Base-by-base conservation (phyloP, 1,139 yeast genomes). In the Debaryomyces singareniensis region DNA sequence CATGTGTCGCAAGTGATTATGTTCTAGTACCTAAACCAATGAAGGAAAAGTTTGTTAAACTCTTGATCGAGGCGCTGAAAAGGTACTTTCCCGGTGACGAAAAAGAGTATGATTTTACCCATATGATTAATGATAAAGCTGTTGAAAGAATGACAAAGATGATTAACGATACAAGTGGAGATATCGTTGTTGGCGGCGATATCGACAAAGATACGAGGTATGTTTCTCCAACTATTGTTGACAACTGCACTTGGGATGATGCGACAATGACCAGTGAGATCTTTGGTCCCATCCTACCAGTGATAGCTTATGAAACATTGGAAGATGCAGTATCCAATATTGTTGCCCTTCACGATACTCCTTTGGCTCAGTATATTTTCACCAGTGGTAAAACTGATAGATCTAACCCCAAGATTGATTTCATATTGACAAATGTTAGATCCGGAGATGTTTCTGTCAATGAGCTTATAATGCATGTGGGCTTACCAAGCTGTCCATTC, bases 1-100 rank as follows among this genome's bases (percentile, higher is more conserved):
- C 93, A 2, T 87, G 96, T 62, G 85, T 86, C 26, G 85, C 94
- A 2, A 82, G 87, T 6, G 97, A 89, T 55, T 89, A 86, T 46
- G 61, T 82, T 5, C 49, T 86, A 30, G 80, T 79, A 14, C 87
- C 81, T 37, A 72, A 68, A 26, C 57, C 66, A 2, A 51, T 75
- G 16, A 69, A 75, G 42, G 68, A 62, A 16, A 61, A 71, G 40
- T 71, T 85, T 31, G 55, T 76, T 3, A 45, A 45, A 3, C 64
- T 55, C n/a, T 48, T 81, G 13, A 51, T 59, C 15, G 49, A 56
- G 23, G 64, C 70, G 3, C 47, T 76, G 24, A 49, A 65, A 15
- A 55, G 61, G 12, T 67, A 66, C 29, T 68, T 76, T 36, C 78
- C 58, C 50, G 69, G 75, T 1, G 47, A 51, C 5, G 35, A 67